A percentile compares a stretch with the other conserved stretches of the same genome.
Evolutionary conservation across 2,329 filamentous ascomycete species (phyloP).

Genomic region (Calonectria pseudoturangicola): DNA sequence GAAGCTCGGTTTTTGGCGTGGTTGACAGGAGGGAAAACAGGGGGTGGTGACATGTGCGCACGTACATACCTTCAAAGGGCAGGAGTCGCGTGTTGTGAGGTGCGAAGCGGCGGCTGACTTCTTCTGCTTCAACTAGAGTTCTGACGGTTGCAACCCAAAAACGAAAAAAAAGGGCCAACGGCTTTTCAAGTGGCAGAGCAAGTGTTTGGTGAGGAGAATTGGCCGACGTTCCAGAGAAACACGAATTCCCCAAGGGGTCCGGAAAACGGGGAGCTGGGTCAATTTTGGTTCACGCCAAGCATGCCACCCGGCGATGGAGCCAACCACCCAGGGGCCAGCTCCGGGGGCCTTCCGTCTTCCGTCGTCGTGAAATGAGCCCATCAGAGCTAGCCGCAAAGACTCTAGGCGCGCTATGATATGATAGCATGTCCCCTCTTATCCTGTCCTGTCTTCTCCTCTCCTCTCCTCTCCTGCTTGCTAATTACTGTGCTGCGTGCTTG

Average conservation of each 20-base stretch:
- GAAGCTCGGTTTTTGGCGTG: neutral
- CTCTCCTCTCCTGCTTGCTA: neutral
- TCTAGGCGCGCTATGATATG: neutral
- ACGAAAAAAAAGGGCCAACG: neutral
- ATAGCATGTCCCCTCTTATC: neutral
- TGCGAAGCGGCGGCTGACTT: neutral
- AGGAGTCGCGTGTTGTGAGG: neutral
- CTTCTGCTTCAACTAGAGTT: constrained; percentile 4
- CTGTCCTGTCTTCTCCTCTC: neutral
- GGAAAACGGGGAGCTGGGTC: constrained; percentile 28
- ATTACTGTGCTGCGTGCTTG: neutral
- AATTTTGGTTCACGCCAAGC: constrained; percentile 38
- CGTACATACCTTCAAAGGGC: constrained; percentile 22
- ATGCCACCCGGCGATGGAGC: constrained; percentile 15
- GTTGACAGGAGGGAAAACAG: constrained; percentile 9
- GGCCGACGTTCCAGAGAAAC: neutral
- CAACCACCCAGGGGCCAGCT: constrained; percentile 1
- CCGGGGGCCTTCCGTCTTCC: neutral
- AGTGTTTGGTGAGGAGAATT: neutral
- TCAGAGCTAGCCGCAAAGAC: neutral
- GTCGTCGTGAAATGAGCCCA: constrained; percentile 21
- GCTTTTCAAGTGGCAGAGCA: neutral
- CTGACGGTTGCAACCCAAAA: constrained; percentile 18
- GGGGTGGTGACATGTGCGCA: neutral
- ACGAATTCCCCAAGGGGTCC: constrained; percentile 9